A percentile compares a stretch with the other conserved stretches of the same genome.
Evolutionary conservation across 805 yeast genomes (phyloP).

Genomic region (Kuraishia hungarica): DNA sequence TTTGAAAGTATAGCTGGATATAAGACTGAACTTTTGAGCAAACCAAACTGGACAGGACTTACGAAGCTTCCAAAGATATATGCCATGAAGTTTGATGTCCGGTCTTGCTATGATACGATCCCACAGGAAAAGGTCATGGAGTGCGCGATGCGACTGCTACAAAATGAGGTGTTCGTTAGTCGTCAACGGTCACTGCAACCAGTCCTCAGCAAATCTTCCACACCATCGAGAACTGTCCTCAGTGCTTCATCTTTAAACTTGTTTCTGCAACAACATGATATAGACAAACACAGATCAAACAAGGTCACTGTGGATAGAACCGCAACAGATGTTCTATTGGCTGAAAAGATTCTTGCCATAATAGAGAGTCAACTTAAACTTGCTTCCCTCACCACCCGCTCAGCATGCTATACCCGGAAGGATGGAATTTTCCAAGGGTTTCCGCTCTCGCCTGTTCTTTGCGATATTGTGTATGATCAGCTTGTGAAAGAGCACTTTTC

Average conservation of each 20-base stretch:
- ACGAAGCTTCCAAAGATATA: constrained; percentile 28
- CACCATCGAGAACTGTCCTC: neutral
- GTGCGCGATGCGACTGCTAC: neutral
- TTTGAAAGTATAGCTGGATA: constrained; percentile 28
- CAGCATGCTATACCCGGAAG: constrained; percentile 34
- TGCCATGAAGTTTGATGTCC: constrained; percentile 67
- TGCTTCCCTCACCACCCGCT: constrained; percentile 33
- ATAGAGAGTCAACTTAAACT: constrained; percentile 45
- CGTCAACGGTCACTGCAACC: neutral
- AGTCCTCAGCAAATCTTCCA: neutral
- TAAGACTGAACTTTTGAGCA: constrained; percentile 16
- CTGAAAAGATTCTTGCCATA: constrained; percentile 34
- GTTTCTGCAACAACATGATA: neutral
- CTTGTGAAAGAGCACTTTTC: constrained; percentile 34
- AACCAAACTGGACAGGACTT: neutral
- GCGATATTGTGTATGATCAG: constrained; percentile 64
- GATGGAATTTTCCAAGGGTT: constrained; percentile 84
- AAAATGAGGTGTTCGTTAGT: neutral
- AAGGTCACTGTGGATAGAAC: constrained; percentile 22
- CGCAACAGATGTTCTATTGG: constrained; percentile 27
- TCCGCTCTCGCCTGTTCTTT: constrained; percentile 63
- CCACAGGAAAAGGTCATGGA: constrained; percentile 34
- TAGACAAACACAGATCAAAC: constrained; percentile 4
- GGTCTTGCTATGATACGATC: constrained; percentile 68
- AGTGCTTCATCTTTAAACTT: neutral